Evolutionary conservation across 1,284 basidiomycete genomes (phyloP), one percentile per base, ranked within the genome.

Genomic region (Cystobasidiaceae sp.): DNA sequence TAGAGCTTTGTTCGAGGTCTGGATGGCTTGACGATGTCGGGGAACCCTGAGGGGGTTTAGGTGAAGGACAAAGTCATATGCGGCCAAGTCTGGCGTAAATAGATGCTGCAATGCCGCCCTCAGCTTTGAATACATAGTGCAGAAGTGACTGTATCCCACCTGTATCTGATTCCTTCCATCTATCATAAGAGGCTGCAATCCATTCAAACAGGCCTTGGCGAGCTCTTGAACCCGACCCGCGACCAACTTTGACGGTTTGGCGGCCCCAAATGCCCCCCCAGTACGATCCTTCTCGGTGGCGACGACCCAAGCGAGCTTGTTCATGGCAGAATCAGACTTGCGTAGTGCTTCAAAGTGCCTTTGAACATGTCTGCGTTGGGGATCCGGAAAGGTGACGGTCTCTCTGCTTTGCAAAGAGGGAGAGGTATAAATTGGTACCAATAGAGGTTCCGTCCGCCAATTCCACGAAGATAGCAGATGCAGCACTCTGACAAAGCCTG

Each of bases 51-150:
- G 64, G 0, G 85, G 81, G 37, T 90, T 80, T 19, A 98, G 81
- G 64, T 88, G 82, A 34, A 98, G 80, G 23, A 96, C 71, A 71
- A 96, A 84, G 72, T 97, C 89, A 75, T 96, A 98, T 73, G 93
- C 87, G 8, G 83, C 79, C 0, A 84, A 82, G 0, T 93, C 88
- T 70, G 96, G 91, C 8, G 83, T 79, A 78, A 97, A 96, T 51
- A 97, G 80, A 19, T 83, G 80, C 87, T 93, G 71, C 17, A 19
- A 39, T 28, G 48, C 66, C 28, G n/a, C 8, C 51, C 56, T 37
- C 48, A 39, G 19, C 39, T 41, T 34, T 56, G 28, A 13, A 23
- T 44, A 32, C 27, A 32, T 50, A 17, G 30, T 44, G 28, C 25
- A 11, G 11, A 52, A 51, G 25, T 28, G 13, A 4, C 39, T 25